phyloP scores from a whole-genome alignment of 2,329 filamentous ascomycete genomes.

The Anthostomella pinea region DNA sequence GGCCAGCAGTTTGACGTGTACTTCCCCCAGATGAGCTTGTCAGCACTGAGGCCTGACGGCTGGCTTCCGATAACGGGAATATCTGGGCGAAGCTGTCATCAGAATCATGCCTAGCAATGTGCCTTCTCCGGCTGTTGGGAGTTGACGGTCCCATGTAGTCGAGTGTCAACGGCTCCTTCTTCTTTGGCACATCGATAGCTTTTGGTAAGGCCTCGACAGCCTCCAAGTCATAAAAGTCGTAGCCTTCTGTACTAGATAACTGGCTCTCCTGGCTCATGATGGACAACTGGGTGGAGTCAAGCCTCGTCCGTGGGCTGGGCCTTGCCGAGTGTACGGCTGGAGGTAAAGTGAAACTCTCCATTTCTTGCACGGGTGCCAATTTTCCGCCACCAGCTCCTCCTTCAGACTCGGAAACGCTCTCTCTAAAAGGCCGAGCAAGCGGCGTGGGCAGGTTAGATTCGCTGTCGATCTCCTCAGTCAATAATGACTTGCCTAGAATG shows the following conservation, averaged over 20 bases:
- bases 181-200: slow-evolving; percentile 52
- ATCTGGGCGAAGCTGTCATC: slow-evolving; percentile 57
- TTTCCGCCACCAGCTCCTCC: slow-evolving; percentile 35
- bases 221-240: slow-evolving; percentile 65
- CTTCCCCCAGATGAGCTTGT: slow-evolving; percentile 35
- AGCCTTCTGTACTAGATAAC: slow-evolving; percentile 56
- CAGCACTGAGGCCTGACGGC: slow-evolving; percentile 38
- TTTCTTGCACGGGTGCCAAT: slow-evolving; percentile 48
- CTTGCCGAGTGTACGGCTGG: slow-evolving; percentile 41
- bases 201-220: slow-evolving; percentile 39
- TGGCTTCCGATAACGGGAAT: slow-evolving; percentile 55
- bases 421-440: slow-evolving; percentile 50
- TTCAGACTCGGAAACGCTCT: slow-evolving; percentile 29
- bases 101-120: slow-evolving; percentile 49
- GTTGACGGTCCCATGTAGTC: slow-evolving; percentile 34
- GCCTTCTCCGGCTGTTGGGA: slow-evolving; percentile 28
- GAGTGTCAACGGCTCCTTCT: slow-evolving; percentile 36
- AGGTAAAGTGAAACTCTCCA: slow-evolving; percentile 49
- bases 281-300: slow-evolving; percentile 51
- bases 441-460: slow-evolving; percentile 63
- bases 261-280: slow-evolving; percentile 50
- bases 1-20: slow-evolving; percentile 11
- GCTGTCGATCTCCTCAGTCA: slow-evolving; percentile 57
- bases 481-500: slow-evolving; percentile 41
- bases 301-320: slow-evolving; percentile 40